These are phyloP conservation scores for Blastobotrys attinorum DNA, from an alignment of 805 yeast species.

Conservation along the genomic window DNA sequence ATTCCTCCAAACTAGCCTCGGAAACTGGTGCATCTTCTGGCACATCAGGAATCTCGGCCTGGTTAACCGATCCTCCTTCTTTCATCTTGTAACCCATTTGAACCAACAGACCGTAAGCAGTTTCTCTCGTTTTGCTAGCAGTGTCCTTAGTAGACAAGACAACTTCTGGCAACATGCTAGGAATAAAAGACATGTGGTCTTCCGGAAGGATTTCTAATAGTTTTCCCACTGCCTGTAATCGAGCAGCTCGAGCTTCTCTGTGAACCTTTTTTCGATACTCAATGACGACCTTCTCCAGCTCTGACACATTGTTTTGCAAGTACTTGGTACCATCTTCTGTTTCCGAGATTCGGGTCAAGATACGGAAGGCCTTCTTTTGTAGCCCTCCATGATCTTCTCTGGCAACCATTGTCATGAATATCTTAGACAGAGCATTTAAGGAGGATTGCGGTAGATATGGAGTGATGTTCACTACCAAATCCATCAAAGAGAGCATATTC, in stretches of 20 bases:
- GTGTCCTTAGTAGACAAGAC: slow-evolving; percentile 86
- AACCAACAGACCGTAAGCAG: slow-evolving; percentile 67
- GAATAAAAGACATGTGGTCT: slow-evolving; percentile 65
- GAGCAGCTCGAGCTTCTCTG: slow-evolving; percentile 71
- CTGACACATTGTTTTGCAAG: slow-evolving; percentile 42
- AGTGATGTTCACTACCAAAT: slow-evolving; percentile 78
- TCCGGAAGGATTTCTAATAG: slow-evolving; percentile 57
- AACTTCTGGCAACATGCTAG: slow-evolving; percentile 75
- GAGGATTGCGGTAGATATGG: slow-evolving; percentile 68
- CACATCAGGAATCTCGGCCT: slow-evolving; percentile 59
- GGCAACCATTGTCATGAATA: slow-evolving; percentile 61
- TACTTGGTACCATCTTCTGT: slow-evolving; percentile 55
- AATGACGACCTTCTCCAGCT: slow-evolving; percentile 53
- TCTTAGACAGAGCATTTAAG: slow-evolving; percentile 67
- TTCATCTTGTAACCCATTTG: slow-evolving; percentile 75
- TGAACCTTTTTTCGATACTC: slow-evolving; percentile 39
- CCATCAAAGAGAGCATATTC: slow-evolving; percentile 81
- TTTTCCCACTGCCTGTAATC: slow-evolving; percentile 59
- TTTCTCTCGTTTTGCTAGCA: slow-evolving; percentile 83
- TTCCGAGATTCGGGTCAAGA: slow-evolving; percentile 58
- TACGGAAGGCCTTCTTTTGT: slow-evolving; percentile 83
- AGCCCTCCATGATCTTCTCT: slow-evolving; percentile 50
- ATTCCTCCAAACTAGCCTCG: slow-evolving; percentile 67
- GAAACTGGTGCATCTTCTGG: slow-evolving; percentile 52
- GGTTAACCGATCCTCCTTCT: slow-evolving; percentile 53